A percentile compares a stretch with the other conserved stretches of the same genome.
Conservation (phyloP, 352 stramenopile species). For the Globisporangium emineosum region DNA sequence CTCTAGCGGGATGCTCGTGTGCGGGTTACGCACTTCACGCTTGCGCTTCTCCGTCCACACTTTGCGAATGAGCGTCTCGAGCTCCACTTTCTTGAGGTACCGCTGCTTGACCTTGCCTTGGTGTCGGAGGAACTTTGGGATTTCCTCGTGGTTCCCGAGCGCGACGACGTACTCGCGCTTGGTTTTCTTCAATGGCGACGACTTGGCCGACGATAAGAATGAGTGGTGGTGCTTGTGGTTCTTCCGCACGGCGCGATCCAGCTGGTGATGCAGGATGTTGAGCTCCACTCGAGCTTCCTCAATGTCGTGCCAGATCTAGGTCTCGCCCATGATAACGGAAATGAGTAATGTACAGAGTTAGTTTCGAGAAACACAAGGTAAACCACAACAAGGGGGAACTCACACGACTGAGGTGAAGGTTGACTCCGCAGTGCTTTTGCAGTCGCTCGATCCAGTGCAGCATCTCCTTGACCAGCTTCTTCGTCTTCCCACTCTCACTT, state of each 20-base stretch:
- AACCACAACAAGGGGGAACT: not conserved
- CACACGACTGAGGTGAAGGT: slow-evolving; percentile 72
- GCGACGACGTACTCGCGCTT: slow-evolving; percentile 65
- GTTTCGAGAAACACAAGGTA: not conserved
- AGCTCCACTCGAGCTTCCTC: slow-evolving; percentile 76
- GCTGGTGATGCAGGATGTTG: slow-evolving; percentile 67
- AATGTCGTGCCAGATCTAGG: slow-evolving; percentile 73
- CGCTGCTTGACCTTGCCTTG: slow-evolving; percentile 65
- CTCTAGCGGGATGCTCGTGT: slow-evolving; percentile 44
- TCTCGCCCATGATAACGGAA: too few species aligned
- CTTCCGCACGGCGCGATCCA: slow-evolving; percentile 44
- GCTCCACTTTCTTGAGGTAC: slow-evolving; percentile 60
- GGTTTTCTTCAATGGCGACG: slow-evolving; percentile 26
- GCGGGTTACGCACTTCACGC: slow-evolving; percentile 51
- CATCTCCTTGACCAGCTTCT: slow-evolving; percentile 66
- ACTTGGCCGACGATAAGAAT: slow-evolving; percentile 3
- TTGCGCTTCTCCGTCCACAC: slow-evolving; percentile 78
- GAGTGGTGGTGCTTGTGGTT: slow-evolving; percentile 11
- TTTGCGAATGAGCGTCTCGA: slow-evolving; percentile 66
- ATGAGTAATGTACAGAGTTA: not conserved
- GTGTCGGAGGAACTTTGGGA: slow-evolving; percentile 73
- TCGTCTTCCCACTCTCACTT: slow-evolving; percentile 21
- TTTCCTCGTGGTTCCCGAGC: slow-evolving; percentile 46
- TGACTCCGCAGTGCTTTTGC: slow-evolving; percentile 77
- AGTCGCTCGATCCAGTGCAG: slow-evolving; percentile 77